Evolutionary conservation across 2,329 filamentous ascomycete species (phyloP), one percentile per base, ranked within the genome.

Genomic region (Aspergillus phoenicis): DNA sequence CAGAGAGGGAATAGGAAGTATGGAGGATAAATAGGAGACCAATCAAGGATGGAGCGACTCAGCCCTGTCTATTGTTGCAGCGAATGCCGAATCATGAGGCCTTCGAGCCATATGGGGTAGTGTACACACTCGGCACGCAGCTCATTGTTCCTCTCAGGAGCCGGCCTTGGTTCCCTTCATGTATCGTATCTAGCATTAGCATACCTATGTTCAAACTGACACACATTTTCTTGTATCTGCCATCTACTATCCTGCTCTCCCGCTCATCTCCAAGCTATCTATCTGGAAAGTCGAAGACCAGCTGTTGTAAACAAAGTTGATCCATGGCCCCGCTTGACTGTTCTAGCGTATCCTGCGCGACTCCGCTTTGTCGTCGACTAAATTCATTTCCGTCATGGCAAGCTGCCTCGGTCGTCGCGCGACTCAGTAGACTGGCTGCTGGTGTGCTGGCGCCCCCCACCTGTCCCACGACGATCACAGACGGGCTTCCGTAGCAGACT

Each of bases 151-250:
- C 57, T 58, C 58, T 43, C 30, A 28, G 28, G 41, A 48, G 39
- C 41, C 48, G 58, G 63, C 48, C 52, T 33, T 60, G 49, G 45
- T 55, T 41, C 60, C 60, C 28, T 63, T 62, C 58, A 48, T 66
- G 64, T 65, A 61, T 66, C 53, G 43, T 60, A 62, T 47, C 57
- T 57, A 48, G 54, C 60, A 66, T 66, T 65, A 64, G 64, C 64
- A 61, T 56, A 36, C 11, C 33, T 36, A 59, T n/a, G 30, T 62
- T 33, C 52, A 59, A 55, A 36, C 28, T 57, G 56, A 60, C 26
- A 20, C 20, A 2, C 20, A 38, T 56, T 45, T 43, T 59, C 39
- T 41, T 61, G 58, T 66, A 64, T 61, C 55, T 62, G 64, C 11
- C 8, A 39, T 51, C 26, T 20, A 20, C 20, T 20, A 20, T 20